Conservation (phyloP, 768 basidiomycete species). For the Rhodocollybia butyracea region DNA sequence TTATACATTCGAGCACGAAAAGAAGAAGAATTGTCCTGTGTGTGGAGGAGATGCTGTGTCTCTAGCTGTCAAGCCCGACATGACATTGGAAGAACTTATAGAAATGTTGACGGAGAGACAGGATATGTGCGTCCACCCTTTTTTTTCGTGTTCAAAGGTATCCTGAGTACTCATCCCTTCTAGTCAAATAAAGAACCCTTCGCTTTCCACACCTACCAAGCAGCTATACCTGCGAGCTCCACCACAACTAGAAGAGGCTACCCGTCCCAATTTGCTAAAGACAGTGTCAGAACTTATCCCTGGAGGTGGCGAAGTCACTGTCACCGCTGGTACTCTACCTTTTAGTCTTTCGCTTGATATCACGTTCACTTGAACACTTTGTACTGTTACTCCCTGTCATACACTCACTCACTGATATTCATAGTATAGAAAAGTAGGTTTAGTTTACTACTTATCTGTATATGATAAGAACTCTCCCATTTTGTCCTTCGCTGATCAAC, state of each 20-base stretch:
- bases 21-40: slow-evolving; percentile 90
- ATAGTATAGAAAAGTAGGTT: slow-evolving; percentile 22
- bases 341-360: slow-evolving; percentile 77
- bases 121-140: slow-evolving; percentile 65
- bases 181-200: slow-evolving; percentile 97
- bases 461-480: slow-evolving; percentile 74
- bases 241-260: slow-evolving; percentile 84
- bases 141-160: neutral
- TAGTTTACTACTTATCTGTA: slow-evolving; percentile 52
- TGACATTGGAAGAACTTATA: slow-evolving; percentile 84
- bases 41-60: slow-evolving; percentile 91
- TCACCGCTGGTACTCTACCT: slow-evolving; percentile 87
- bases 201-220: slow-evolving; percentile 70
- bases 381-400: neutral
- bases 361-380: neutral
- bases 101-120: slow-evolving; percentile 85
- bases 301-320: slow-evolving; percentile 74
- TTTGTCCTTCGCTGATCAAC: slow-evolving; percentile 55
- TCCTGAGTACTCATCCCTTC: slow-evolving; percentile 4
- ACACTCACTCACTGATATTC: neutral
- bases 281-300: slow-evolving; percentile 78
- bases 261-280: slow-evolving; percentile 88
- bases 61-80: slow-evolving; percentile 62
- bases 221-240: slow-evolving; percentile 94
- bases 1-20: slow-evolving; percentile 95